Conservation (phyloP, 306 rosid species). For the Sesbania bispinosa region DNA sequence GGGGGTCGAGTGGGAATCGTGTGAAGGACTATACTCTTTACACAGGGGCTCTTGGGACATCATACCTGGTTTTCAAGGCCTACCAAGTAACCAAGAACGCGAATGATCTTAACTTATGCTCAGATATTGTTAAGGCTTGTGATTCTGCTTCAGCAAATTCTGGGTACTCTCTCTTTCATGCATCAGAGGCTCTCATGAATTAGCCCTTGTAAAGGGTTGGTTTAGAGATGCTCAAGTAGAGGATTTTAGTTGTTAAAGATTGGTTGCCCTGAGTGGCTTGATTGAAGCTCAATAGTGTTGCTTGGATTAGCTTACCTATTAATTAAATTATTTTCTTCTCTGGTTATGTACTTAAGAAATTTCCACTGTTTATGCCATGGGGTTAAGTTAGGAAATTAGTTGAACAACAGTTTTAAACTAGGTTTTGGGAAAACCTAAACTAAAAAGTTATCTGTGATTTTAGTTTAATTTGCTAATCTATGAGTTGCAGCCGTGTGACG, state of each 20-base stretch:
- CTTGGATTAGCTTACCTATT: background rate
- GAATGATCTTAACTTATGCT: conserved; percentile 65
- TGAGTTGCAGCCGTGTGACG: conserved; percentile 58
- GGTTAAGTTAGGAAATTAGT: background rate
- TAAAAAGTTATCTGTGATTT: conserved; percentile 33
- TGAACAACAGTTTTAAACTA: background rate
- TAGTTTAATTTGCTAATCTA: background rate
- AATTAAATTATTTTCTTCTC: background rate
- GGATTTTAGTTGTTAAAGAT: background rate
- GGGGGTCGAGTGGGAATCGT: conserved; percentile 55
- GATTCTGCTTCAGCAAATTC: conserved; percentile 63
- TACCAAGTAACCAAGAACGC: conserved; percentile 53
- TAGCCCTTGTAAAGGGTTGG: background rate
- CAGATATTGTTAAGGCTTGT: conserved; percentile 68
- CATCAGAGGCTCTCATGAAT: background rate
- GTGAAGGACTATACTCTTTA: conserved; percentile 63
- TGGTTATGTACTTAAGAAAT: background rate
- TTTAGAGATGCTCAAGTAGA: background rate
- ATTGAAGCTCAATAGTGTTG: background rate
- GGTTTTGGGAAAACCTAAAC: background rate
- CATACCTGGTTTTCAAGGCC: conserved; percentile 59
- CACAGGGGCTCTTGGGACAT: conserved; percentile 80
- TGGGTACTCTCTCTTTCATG: conserved; percentile 36
- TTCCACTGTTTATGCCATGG: background rate
- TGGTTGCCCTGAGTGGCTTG: background rate